Base-by-base conservation (phyloP, 1,284 basidiomycete genomes). In the Clitocybe nebularis region DNA sequence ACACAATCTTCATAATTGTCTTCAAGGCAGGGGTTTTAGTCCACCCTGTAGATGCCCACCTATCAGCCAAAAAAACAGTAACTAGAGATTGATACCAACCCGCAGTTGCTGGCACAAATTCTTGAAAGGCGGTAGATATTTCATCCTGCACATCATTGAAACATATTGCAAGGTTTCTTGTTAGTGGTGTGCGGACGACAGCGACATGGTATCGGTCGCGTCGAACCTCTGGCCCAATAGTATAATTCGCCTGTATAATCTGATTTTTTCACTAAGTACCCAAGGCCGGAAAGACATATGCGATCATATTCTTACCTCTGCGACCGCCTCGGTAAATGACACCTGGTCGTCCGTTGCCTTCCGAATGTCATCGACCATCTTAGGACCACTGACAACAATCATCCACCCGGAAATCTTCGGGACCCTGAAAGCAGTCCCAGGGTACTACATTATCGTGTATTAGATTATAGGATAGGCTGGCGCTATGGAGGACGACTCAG, bases 1-100 rank as follows among this genome's bases (percentile, higher is more conserved):
- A 51, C 23, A 56, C 45, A 23, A 56, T 49, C 7, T 52, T 45
- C 35, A 51, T 41, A 5, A 48, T 33, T 0, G 49, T 53, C 6
- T 48, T 26, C 6, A 48, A 44, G 9, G 39, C 44, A 4, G 36
- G 39, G 17, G 54, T 40, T 13, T 45, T 33, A 5, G 34, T 25
- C 53, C 52, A 56, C 23, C 52, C 57, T 59, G 29, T 4, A 37
- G 10, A 41, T 39, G 10, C 16, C 7, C 8, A 5, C 16, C 8
- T 17, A 6, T 14, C 3, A 8, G 24, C 14, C 9, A 16, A 17
- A 13, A 21, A 16, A 16, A 28, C 9, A 13, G 9, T n/a, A n/a
- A n/a, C n/a, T n/a, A n/a, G n/a, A n/a, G n/a, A n/a, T 10, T 16
- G 5, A 5, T 20, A 37, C 5, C 26, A 5, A 13, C 38, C 29